These are phyloP conservation scores for Trametopsis cervina DNA, from an alignment of 768 basidiomycete species.

Conservation along the genomic window DNA sequence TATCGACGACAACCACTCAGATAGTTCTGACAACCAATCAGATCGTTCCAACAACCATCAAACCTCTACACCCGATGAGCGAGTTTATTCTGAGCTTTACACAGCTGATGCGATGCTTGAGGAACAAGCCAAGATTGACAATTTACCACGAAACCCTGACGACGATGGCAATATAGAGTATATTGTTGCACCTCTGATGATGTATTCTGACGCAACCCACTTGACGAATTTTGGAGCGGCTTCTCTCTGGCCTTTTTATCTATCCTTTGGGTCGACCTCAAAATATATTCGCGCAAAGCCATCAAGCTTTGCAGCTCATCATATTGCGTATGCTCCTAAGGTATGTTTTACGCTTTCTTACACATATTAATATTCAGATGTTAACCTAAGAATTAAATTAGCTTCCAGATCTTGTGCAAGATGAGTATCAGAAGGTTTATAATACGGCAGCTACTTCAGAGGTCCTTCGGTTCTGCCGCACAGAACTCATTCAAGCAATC, in stretches of 20 bases:
- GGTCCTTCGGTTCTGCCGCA: slow-evolving; percentile 25
- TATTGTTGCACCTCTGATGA: slow-evolving; percentile 14
- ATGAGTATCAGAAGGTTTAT: slow-evolving; percentile 15
- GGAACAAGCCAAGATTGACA: slow-evolving; percentile 9
- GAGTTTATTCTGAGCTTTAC: slow-evolving; percentile 6
- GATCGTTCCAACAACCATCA: too few relatives aligned
- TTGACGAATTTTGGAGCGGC: slow-evolving; percentile 22
- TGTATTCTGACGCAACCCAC: slow-evolving; percentile 23
- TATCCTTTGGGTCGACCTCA: slow-evolving; percentile 32
- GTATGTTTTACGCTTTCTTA: slow-evolving; percentile 17
- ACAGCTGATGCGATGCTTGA: slow-evolving; percentile 3
- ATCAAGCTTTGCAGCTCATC: slow-evolving; percentile 27
- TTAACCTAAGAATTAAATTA: slow-evolving; percentile 5
- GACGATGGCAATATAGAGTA: slow-evolving; percentile 3
- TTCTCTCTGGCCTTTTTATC: slow-evolving; percentile 34
- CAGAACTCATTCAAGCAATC: slow-evolving; percentile 26
- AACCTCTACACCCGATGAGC: too few relatives aligned
- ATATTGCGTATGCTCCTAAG: slow-evolving; percentile 39
- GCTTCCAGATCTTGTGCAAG: slow-evolving; percentile 26
- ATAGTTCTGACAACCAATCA: too few relatives aligned
- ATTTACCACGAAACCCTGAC: slow-evolving; percentile 6
- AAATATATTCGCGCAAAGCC: slow-evolving; percentile 32
- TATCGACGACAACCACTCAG: too few relatives aligned
- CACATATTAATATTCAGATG: neutral
- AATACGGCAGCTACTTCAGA: slow-evolving; percentile 7